Percentiles rank a stretch among this genome's conserved stretches.
These are phyloP conservation scores for Chaetomium sp. DNA, from an alignment of 2,329 filamentous ascomycete genomes.

Conservation along the genomic window DNA sequence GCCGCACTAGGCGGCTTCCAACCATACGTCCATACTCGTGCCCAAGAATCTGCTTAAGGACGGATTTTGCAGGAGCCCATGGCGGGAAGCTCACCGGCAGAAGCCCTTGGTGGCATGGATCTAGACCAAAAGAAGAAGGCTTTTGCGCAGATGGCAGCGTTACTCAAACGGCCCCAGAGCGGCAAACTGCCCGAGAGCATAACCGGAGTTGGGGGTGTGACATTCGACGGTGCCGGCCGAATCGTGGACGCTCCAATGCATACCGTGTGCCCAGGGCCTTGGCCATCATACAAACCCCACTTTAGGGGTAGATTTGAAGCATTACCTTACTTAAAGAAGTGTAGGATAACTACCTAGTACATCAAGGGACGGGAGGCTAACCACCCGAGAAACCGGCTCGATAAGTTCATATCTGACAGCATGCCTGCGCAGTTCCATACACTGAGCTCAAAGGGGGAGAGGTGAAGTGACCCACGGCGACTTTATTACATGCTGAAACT, in stretches of 20 bases:
- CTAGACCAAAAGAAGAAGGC: conserved; percentile 36
- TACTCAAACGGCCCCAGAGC: conserved; percentile 40
- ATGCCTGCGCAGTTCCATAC: conserved; percentile 34
- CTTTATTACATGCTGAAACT: conserved; percentile 34
- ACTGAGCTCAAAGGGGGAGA: conserved; percentile 31
- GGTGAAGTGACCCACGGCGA: conserved; percentile 38
- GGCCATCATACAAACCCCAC: conserved; percentile 37
- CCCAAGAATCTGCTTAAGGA: conserved; percentile 28
- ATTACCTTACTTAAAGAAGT: conserved; percentile 37
- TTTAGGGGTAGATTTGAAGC: conserved; percentile 36
- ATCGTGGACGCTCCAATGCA: conserved; percentile 41
- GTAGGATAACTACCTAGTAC: conserved; percentile 36
- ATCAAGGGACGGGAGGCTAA: conserved; percentile 40
- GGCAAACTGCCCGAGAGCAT: conserved; percentile 40
- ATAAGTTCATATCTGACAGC: conserved; percentile 37
- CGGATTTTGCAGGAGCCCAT: conserved; percentile 40
- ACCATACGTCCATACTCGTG: conserved; percentile 38
- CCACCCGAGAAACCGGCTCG: conserved; percentile 37
- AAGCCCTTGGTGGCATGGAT: conserved; percentile 33
- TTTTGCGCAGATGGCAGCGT: conserved; percentile 38
- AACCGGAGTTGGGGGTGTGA: conserved; percentile 39
- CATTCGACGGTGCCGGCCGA: conserved; percentile 38
- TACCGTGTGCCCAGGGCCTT: conserved; percentile 39
- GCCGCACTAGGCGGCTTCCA: conserved; percentile 36
- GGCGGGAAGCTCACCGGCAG: conserved; percentile 36